Evolutionary conservation across 495 filamentous ascomycete species (phyloP).

Genomic region (Hyphodiscus hymeniophilus): DNA sequence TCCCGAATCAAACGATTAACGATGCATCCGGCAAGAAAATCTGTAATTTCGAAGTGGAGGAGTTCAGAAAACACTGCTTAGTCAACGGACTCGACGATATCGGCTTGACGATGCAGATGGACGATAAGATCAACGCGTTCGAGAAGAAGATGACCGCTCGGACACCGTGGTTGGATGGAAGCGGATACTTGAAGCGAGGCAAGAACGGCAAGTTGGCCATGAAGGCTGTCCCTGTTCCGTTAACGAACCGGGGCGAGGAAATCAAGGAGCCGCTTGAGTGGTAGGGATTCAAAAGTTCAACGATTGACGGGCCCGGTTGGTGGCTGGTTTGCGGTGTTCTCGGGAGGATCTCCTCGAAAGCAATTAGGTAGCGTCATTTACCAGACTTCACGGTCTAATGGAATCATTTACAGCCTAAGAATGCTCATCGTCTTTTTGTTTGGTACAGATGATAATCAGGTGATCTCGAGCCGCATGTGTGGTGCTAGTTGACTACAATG

Average conservation of each 20-base stretch:
- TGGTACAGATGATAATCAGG: no score
- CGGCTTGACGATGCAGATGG: slow-evolving; percentile 85
- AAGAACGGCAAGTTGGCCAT: slow-evolving; percentile 61
- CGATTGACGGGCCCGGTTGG: no score
- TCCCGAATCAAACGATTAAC: slow-evolving; percentile 77
- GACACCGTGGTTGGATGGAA: slow-evolving; percentile 91
- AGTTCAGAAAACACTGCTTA: slow-evolving; percentile 89
- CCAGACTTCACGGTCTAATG: no score
- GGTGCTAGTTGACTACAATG: no score
- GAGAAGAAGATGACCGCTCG: slow-evolving; percentile 67
- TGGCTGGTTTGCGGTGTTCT: no score
- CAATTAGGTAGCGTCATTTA: no score
- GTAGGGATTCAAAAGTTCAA: slow-evolving; percentile 35
- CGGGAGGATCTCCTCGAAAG: no score
- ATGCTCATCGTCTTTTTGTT: no score
- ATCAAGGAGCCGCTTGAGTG: slow-evolving; percentile 87
- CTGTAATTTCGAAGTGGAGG: slow-evolving; percentile 75
- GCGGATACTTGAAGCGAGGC: slow-evolving; percentile 68
- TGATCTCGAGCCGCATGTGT: no score
- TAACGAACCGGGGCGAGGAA: slow-evolving; percentile 82
- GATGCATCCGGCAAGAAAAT: slow-evolving; percentile 64
- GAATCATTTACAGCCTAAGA: no score
- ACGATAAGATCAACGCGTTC: slow-evolving; percentile 78
- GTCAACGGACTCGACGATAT: slow-evolving; percentile 96
- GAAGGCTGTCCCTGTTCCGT: slow-evolving; percentile 79